Evolutionary conservation across 1,139 yeast species (phyloP).

Genomic region (Pichia inconspicua): DNA sequence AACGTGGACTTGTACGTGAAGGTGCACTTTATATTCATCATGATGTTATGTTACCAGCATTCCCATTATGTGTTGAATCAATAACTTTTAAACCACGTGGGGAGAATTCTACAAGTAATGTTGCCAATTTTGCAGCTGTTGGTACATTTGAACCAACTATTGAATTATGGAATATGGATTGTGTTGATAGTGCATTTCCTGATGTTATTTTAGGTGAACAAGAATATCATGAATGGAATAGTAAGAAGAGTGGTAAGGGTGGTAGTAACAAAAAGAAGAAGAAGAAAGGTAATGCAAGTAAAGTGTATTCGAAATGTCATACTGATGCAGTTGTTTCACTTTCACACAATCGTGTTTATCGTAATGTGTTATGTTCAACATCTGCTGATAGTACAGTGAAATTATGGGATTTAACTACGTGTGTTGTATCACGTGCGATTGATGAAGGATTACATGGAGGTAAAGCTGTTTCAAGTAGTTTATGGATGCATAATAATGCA

Average conservation of each 20-base stretch:
- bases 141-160: slow-evolving; percentile 98
- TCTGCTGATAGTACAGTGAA: slow-evolving; percentile 94
- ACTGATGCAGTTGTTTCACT: slow-evolving; percentile 89
- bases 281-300: slow-evolving; percentile 27
- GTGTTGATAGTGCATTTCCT: slow-evolving; percentile 90
- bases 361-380: slow-evolving; percentile 85
- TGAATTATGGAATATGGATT: slow-evolving; percentile 94
- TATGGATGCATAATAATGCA: slow-evolving; percentile 53
- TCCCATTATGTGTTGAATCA: slow-evolving; percentile 97
- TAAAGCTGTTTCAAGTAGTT: slow-evolving; percentile 77
- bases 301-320: slow-evolving; percentile 53
- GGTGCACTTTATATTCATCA: slow-evolving; percentile 86
- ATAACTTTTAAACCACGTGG: slow-evolving; percentile 60
- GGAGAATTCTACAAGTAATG: slow-evolving; percentile 34
- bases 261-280: slow-evolving; percentile 27
- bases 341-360: slow-evolving; percentile 72
- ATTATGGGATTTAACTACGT: slow-evolving; percentile 82
- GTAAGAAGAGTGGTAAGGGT: slow-evolving; percentile 15
- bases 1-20: slow-evolving; percentile 63
- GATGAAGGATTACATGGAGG: slow-evolving; percentile 45
- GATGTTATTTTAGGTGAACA: slow-evolving; percentile 86
- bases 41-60: slow-evolving; percentile 93
- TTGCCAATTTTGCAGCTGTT: slow-evolving; percentile 89
- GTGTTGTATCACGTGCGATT: slow-evolving; percentile 67
- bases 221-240: slow-evolving; percentile 16